Evolutionary conservation across 2,329 filamentous ascomycete genomes (phyloP).

Genomic region (Neofusicoccum kwambonambiense): DNA sequence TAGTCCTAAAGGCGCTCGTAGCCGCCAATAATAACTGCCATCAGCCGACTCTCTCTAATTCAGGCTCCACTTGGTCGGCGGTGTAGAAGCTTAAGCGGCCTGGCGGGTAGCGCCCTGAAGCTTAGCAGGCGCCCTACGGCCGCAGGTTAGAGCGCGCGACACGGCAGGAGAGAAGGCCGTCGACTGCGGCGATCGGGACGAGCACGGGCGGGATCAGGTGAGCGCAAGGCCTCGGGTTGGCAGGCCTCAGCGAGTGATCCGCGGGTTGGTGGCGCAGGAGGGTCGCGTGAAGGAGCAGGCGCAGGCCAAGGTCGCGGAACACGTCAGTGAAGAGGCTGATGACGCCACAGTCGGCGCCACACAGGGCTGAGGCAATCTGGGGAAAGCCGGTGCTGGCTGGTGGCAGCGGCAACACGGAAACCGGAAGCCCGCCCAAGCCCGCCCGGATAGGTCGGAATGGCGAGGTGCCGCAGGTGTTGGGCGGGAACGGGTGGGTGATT

Average conservation of each 20-base stretch:
- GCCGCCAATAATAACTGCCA: no score
- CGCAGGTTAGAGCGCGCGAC: neutral
- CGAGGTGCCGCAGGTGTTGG: neutral
- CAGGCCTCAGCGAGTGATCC: neutral
- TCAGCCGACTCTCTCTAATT: no score
- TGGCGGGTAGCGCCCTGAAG: no score
- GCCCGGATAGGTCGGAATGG: slow-evolving; percentile 3
- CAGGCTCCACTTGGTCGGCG: no score
- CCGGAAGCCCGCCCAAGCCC: neutral
- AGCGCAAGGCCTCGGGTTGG: neutral
- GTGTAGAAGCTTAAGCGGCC: no score
- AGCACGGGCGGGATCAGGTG: neutral
- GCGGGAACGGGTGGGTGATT: neutral
- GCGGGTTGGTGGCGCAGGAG: neutral
- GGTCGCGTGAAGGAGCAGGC: neutral
- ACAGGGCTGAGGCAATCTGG: slow-evolving; percentile 7
- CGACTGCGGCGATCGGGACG: neutral
- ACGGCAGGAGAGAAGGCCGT: neutral
- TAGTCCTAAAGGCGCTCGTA: no score
- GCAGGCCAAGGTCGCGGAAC: neutral
- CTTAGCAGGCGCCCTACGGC: no score
- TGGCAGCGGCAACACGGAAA: neutral
- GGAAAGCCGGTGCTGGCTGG: neutral
- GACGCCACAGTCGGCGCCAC: neutral
- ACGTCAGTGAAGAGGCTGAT: slow-evolving; percentile 10